A percentile compares a stretch with the other conserved stretches of the same genome.
Evolutionary conservation across 2,329 filamentous ascomycete species (phyloP).

Genomic region (Penicillium capsulatum): DNA sequence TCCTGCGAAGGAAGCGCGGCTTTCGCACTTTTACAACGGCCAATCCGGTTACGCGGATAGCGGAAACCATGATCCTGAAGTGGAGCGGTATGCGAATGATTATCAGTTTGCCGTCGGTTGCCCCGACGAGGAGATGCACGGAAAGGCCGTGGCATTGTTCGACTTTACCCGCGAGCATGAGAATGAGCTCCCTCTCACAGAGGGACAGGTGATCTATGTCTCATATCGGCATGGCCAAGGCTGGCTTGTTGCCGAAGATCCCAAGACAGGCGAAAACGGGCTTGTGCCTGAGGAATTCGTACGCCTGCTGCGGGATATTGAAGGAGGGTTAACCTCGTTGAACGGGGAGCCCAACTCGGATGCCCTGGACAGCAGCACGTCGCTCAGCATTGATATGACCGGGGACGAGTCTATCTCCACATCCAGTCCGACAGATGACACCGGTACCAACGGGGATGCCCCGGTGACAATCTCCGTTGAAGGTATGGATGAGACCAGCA

Average conservation of each 20-base stretch:
- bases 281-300: constrained; percentile 97
- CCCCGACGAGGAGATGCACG: constrained; percentile 95
- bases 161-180: constrained; percentile 95
- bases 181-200: constrained; percentile 86
- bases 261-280: constrained; percentile 87
- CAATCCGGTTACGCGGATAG: constrained; percentile 35
- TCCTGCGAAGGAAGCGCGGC: constrained; percentile 59
- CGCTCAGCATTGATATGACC: constrained; percentile 48
- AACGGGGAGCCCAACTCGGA: constrained; percentile 49
- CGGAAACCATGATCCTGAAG: constrained; percentile 40
- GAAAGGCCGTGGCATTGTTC: constrained; percentile 90
- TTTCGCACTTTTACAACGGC: constrained; percentile 46
- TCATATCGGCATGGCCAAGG: constrained; percentile 95
- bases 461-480: constrained; percentile 5
- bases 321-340: constrained; percentile 76
- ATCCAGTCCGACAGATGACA: constrained; percentile 28
- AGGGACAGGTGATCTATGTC: constrained; percentile 94
- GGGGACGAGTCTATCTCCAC: constrained; percentile 31
- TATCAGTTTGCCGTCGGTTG: constrained; percentile 94
- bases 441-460: constrained; percentile 10
- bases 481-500: constrained; percentile 3
- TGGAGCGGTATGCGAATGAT: constrained; percentile 75
- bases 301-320: constrained; percentile 83
- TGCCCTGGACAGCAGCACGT: constrained; percentile 48
- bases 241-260: constrained; percentile 95